These are phyloP conservation scores for Flammula alnicola DNA, from an alignment of 1,284 basidiomycete species.

Conservation along the genomic window DNA sequence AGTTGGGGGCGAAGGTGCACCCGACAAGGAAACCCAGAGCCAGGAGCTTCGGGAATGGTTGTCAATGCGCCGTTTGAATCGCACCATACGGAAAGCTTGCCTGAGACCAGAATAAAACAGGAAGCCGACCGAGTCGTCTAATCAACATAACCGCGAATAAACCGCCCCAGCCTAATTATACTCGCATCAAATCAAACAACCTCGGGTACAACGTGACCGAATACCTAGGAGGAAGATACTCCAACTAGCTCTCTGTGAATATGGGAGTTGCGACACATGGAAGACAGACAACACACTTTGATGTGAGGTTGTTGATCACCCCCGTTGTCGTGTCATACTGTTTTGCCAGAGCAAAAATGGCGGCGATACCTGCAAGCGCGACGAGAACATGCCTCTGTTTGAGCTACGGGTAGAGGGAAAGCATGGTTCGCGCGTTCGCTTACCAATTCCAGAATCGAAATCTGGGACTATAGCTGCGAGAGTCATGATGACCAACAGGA, in stretches of 20 bases:
- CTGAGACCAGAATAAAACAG: slow-evolving; percentile 68
- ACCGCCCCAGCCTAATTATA: slow-evolving; percentile 57
- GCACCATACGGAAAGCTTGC: slow-evolving; percentile 9
- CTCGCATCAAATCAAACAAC: not conserved
- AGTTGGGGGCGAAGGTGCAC: slow-evolving; percentile 55
- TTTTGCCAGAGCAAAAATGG: slow-evolving; percentile 57
- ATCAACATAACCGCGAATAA: slow-evolving; percentile 62
- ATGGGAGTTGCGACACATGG: too few species aligned
- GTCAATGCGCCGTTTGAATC: not conserved
- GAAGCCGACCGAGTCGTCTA: slow-evolving; percentile 61
- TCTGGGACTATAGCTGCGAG: slow-evolving; percentile 71
- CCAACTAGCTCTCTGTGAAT: too few species aligned
- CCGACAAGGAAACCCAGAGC: slow-evolving; percentile 54
- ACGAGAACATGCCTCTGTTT: slow-evolving; percentile 45
- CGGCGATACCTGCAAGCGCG: slow-evolving; percentile 48
- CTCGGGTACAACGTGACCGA: slow-evolving; percentile 3
- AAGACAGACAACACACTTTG: slow-evolving; percentile 1
- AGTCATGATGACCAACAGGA: slow-evolving; percentile 63
- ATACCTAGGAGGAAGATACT: slow-evolving; percentile 62
- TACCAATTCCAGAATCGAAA: slow-evolving; percentile 70
- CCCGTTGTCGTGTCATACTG: slow-evolving; percentile 57
- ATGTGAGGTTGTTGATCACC: slow-evolving; percentile 56
- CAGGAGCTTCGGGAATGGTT: slow-evolving; percentile 38
- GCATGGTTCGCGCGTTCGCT: slow-evolving; percentile 11
- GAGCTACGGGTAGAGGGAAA: not conserved